Percentiles rank a stretch among this genome's conserved stretches.
phyloP scores from a whole-genome alignment of 345 rosid genomes.

The Camelina neglecta region DNA sequence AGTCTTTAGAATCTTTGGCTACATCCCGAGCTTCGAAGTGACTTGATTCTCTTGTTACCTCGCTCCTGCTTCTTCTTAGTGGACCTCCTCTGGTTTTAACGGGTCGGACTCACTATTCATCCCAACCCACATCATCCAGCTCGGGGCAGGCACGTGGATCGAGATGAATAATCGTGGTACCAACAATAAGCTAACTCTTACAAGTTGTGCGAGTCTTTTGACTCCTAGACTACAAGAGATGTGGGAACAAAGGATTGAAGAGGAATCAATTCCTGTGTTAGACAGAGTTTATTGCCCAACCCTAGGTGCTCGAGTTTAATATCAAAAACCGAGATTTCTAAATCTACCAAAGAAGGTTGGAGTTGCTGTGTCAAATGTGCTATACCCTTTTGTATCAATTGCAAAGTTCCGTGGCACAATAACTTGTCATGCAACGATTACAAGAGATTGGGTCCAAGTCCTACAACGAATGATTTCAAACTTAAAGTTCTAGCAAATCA shows the following conservation, averaged over 20 bases:
- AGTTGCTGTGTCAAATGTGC: constrained; percentile 55
- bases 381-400: constrained; percentile 55
- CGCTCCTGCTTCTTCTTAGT: too few relatives aligned
- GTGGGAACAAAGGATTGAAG: constrained; percentile 52
- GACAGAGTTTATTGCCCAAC: constrained; percentile 72
- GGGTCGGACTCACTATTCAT: too few relatives aligned
- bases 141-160: too few relatives aligned
- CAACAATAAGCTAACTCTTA: constrained; percentile 40
- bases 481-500: neutral
- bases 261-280: constrained; percentile 56
- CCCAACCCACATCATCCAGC: too few relatives aligned
- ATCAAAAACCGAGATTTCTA: constrained; percentile 51
- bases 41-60: too few relatives aligned
- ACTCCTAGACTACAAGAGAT: constrained; percentile 54
- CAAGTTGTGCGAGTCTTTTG: constrained; percentile 56
- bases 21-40: too few relatives aligned
- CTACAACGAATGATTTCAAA: constrained; percentile 32
- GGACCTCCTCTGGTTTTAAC: too few relatives aligned
- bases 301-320: constrained; percentile 72
- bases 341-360: constrained; percentile 34
- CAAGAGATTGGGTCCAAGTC: constrained; percentile 42
- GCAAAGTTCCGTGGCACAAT: constrained; percentile 77
- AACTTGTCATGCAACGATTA: constrained; percentile 50
- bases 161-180: too few relatives aligned
- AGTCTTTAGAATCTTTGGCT: too few relatives aligned